Evolutionary conservation across 1,284 basidiomycete genomes (phyloP), one percentile per base, ranked within the genome.

Genomic region (Ceratobasidium sp.): DNA sequence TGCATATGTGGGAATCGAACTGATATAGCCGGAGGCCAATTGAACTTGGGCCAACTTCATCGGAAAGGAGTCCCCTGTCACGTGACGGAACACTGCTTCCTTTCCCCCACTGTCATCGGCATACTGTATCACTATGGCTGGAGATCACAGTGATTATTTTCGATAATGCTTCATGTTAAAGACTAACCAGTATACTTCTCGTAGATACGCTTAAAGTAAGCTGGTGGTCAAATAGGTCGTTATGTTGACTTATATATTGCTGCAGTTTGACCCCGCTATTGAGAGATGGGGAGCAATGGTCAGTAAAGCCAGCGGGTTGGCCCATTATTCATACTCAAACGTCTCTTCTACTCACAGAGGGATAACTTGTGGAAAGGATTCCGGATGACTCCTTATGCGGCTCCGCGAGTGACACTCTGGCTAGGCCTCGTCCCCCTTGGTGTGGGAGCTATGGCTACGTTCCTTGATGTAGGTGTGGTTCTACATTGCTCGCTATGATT

Each of bases 211-310:
- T 65, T 31, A 65, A 65, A 52, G 62, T 65, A 50, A 35, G 62
- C 31, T 17, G n/a, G 27, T 10, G 20, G 15, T 35, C 10, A 27
- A 29, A n/a, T 50, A 7, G 22, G 12, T 29, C n/a, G n/a, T 25
- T 12, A 4, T 27, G n/a, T 7, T 40, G 35, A 10, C 17, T 40
- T 15, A 25, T n/a, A 7, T 25, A 57, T 47, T 22, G 42, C 40
- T 20, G 15, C 38, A 72, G 71, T 43, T 67, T 35, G 71, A 72
- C 55, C 71, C 71, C 27, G 71, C 71, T 15, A 62, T 72, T 29
- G 71, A 72, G 55, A 64, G 71, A 54, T 72, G 71, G 71, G 55
- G 58, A 4, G 47, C 47, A 17, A 72, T 72, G 71, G 71, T 69
- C 40, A 32, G 69, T 29, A 13, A 15, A 29, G 20, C 38, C 1